A percentile compares a stretch with the other conserved stretches of the same genome.
Evolutionary conservation across 176 grass and related monocot genomes (phyloP).

Genomic region (Chrysopogon serrulatus): DNA sequence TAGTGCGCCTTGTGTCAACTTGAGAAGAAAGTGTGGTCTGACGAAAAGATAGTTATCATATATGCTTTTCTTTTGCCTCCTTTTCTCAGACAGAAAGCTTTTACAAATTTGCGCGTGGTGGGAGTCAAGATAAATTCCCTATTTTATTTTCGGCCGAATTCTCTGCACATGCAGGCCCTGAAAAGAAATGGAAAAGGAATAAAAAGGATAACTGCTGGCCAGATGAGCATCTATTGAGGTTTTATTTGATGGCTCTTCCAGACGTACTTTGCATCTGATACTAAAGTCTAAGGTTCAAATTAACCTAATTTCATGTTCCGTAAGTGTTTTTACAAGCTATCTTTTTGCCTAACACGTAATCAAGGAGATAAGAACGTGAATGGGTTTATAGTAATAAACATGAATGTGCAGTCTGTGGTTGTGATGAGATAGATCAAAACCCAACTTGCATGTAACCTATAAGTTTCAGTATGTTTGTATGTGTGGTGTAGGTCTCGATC

Average conservation of each 20-base stretch:
- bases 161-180: background rate
- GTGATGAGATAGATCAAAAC: background rate
- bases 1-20: conserved; percentile 42
- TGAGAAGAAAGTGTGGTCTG: conserved; percentile 14
- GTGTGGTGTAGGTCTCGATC: background rate
- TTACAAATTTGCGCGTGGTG: conserved; percentile 39
- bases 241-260: conserved; percentile 18
- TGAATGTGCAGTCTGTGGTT: background rate
- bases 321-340: background rate
- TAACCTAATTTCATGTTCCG: conserved; percentile 14
- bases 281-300: background rate
- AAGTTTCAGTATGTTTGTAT: background rate
- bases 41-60: conserved; percentile 12
- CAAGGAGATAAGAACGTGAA: background rate
- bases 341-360: conserved; percentile 4
- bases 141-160: conserved; percentile 23
- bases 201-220: background rate
- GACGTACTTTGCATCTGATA: conserved; percentile 49
- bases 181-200: conserved; percentile 16
- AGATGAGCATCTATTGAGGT: background rate
- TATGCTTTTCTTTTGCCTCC: conserved; percentile 36
- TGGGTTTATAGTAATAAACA: background rate
- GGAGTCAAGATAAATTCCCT: conserved; percentile 35
- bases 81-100: conserved; percentile 53
- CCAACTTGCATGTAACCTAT: background rate